Evolutionary conservation across 1,284 basidiomycete species (phyloP).

Genomic region (Pyrrhoderma noxium): DNA sequence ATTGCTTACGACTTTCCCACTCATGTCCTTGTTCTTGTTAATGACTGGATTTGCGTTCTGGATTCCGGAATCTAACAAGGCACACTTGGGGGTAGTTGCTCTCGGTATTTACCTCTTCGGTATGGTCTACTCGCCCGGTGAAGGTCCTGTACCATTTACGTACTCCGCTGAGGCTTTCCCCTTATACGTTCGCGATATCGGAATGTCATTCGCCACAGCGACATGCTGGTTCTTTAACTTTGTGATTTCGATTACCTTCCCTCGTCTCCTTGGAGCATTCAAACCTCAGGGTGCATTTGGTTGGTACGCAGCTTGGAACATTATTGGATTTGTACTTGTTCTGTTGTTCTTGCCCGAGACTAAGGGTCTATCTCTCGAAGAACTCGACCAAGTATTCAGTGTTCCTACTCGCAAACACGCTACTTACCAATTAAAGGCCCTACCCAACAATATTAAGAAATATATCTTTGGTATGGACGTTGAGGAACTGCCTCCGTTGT

Average conservation of each 20-base stretch:
- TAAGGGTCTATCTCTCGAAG: slow-evolving; percentile 60
- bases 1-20: slow-evolving; percentile 58
- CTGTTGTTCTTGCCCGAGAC: slow-evolving; percentile 49
- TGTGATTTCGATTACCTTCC: slow-evolving; percentile 54
- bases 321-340: slow-evolving; percentile 44
- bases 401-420: slow-evolving; percentile 53
- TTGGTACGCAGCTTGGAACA: slow-evolving; percentile 49
- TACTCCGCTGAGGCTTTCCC: slow-evolving; percentile 62
- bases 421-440: slow-evolving; percentile 43
- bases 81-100: slow-evolving; percentile 41
- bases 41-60: slow-evolving; percentile 55
- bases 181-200: slow-evolving; percentile 46
- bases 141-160: slow-evolving; percentile 68
- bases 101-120: slow-evolving; percentile 54
- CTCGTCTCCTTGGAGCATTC: slow-evolving; percentile 43
- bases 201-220: slow-evolving; percentile 48
- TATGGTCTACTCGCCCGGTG: slow-evolving; percentile 53
- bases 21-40: slow-evolving; percentile 55
- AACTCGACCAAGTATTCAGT: slow-evolving; percentile 54
- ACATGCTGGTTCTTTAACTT: slow-evolving; percentile 47
- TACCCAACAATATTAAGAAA: slow-evolving; percentile 57
- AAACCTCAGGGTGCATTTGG: slow-evolving; percentile 42
- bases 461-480: slow-evolving; percentile 42
- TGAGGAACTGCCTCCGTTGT: slow-evolving; percentile 38
- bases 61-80: slow-evolving; percentile 33